Conservation (phyloP, 1,139 yeast genomes). For the Yamadazyma epiphylla region DNA sequence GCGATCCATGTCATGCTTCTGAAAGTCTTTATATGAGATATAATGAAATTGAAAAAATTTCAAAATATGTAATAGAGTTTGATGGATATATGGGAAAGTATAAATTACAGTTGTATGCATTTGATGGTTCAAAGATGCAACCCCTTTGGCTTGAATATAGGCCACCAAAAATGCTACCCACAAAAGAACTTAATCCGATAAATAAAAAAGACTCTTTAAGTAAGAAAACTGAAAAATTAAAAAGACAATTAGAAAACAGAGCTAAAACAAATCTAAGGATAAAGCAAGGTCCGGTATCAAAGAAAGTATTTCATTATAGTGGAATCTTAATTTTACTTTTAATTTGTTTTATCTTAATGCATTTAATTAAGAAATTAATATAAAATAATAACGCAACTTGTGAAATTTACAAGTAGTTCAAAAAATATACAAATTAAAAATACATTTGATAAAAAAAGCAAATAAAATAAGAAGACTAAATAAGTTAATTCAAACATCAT, state of each 20-base stretch:
- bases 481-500: not conserved
- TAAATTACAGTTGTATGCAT: conserved; percentile 22
- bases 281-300: no score
- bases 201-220: conserved; percentile 9
- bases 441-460: not conserved
- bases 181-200: conserved; percentile 22
- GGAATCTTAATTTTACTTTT: no score
- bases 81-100: conserved; percentile 18
- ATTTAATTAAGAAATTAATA: no score
- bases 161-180: conserved; percentile 29
- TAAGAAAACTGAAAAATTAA: conserved; percentile 30
- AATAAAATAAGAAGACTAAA: conserved; percentile 1
- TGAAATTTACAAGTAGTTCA: no score
- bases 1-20: conserved; percentile 24
- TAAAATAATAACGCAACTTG: no score
- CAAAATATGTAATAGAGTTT: conserved; percentile 18
- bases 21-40: conserved; percentile 22
- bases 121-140: conserved; percentile 26
- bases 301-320: no score
- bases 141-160: conserved; percentile 27
- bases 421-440: not conserved
- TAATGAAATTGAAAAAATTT: conserved; percentile 18
- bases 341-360: no score
- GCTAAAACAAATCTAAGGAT: no score
- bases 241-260: conserved; percentile 73